Conservation (phyloP, 768 basidiomycete species). For the Mycena polygramma region DNA sequence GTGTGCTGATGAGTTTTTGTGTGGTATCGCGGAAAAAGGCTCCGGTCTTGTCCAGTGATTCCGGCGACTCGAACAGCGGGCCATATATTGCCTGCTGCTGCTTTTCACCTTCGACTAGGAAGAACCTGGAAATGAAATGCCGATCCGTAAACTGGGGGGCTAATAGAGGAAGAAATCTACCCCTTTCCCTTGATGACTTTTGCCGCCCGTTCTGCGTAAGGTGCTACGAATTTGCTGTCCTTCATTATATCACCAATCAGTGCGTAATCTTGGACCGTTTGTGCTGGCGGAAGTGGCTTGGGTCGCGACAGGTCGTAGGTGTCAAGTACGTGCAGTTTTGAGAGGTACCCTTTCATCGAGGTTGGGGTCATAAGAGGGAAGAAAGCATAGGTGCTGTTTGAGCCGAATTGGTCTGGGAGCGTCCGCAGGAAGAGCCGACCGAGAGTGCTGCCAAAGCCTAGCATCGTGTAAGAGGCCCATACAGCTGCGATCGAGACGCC, state of each 20-base stretch:
- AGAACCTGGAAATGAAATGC: conserved; percentile 64
- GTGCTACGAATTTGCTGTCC: conserved; percentile 59
- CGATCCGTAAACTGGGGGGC: conserved; percentile 9
- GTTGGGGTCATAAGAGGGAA: conserved; percentile 90
- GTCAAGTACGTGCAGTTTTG: conserved; percentile 64
- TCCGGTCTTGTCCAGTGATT: conserved; percentile 63
- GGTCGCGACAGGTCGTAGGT: conserved; percentile 73
- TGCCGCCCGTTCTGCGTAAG: conserved; percentile 64
- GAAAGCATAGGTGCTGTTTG: conserved; percentile 84
- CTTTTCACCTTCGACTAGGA: conserved; percentile 66
- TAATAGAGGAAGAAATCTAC: conserved; percentile 50
- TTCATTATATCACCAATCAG: conserved; percentile 68
- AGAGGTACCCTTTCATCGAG: conserved; percentile 72
- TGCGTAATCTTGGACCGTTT: conserved; percentile 60
- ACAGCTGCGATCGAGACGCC: conserved; percentile 21
- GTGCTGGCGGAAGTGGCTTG: conserved; percentile 38
- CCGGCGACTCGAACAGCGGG: conserved; percentile 62
- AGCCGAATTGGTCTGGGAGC: conserved; percentile 76
- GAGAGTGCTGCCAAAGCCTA: conserved; percentile 79
- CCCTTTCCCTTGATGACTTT: conserved; percentile 72
- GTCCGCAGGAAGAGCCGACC: conserved; percentile 82
- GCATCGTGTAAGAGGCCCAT: neutral
- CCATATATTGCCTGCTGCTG: conserved; percentile 62
- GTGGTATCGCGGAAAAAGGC: conserved; percentile 78
- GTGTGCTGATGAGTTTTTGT: conserved; percentile 63